Conservation (phyloP, 2,329 filamentous ascomycete genomes). For the Colletotrichum liaoningense region DNA sequence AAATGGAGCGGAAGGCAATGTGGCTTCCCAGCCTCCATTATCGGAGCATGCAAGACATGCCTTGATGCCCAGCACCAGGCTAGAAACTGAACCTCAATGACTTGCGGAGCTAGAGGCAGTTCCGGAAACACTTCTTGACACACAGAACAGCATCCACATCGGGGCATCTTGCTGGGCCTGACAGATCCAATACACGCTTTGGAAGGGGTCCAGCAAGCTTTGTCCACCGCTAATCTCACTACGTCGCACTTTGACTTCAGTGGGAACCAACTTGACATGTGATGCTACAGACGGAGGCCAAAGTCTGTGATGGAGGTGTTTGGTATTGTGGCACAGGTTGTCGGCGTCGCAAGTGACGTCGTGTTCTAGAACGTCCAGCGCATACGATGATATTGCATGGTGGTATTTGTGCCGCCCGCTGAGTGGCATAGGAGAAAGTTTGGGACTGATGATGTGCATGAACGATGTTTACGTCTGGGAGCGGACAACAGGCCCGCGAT, state of each 20-base stretch:
- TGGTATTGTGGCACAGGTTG: not conserved
- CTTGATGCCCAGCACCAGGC: constrained; percentile 14
- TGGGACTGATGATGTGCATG: constrained; percentile 24
- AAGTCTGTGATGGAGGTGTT: not conserved
- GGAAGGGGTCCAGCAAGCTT: constrained; percentile 25
- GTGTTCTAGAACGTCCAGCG: constrained; percentile 1
- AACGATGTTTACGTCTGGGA: not conserved
- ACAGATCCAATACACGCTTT: not conserved
- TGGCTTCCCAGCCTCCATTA: constrained; percentile 30
- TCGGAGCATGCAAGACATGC: constrained; percentile 31
- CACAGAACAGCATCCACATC: not conserved
- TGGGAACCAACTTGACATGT: constrained; percentile 23
- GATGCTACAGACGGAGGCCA: not conserved
- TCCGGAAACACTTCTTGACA: constrained; percentile 11
- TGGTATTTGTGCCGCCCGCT: not conserved
- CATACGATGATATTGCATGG: not conserved
- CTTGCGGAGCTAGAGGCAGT: constrained; percentile 11
- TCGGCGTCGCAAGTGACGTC: not conserved
- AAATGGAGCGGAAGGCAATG: constrained; percentile 33
- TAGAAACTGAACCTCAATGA: not conserved
- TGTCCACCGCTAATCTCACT: constrained; percentile 30
- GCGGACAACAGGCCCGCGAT: not conserved
- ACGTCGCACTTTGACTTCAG: constrained; percentile 6
- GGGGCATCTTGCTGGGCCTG: not conserved
- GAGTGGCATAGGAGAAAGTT: not conserved